Evolutionary conservation across 2,329 filamentous ascomycete genomes (phyloP), one percentile per base, ranked within the genome.

Genomic region (Verticillium isaacii): DNA sequence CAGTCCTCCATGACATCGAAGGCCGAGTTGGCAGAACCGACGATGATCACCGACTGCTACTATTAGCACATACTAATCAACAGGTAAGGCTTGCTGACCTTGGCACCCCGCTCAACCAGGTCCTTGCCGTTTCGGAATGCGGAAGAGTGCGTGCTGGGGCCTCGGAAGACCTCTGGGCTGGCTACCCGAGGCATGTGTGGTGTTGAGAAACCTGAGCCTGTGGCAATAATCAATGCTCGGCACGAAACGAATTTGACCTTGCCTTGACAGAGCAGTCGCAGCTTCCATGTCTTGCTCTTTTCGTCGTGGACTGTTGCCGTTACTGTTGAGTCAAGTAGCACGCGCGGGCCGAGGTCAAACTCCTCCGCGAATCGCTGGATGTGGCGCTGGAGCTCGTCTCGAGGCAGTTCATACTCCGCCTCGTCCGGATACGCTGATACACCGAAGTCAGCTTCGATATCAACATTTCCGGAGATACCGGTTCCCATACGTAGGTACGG

Each of bases 1-100:
- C 73, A 76, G 61, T 77, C 73, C 17, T 70, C 67, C 34, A 75
- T 64, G 1, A 78, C 66, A 65, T 79, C 76, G 58, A 80, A 79
- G 6, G 74, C 77, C 1, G 74, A 76, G 62, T 78, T 79, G n/a
- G 74, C 75, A 1, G 77, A 75, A 19, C 77, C 77, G 36, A 77
- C 67, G 8, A 78, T 65, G 12, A 71, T 55, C 12, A 72, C 73
- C 1, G 72, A 69, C 71, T 66, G 32, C 2, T 8, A 6, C 11
- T 37, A 15, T 32, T 32, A 5, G 23, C 29, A 32, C 15, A 17
- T 17, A 4, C 1, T 5, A 50, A 61, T 52, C 17, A 68, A 67
- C 9, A 17, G 17, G 65, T 2, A n/a, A 6, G 5, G 8, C n/a
- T 23, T 23, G 3, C 19, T 14, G 11, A 50, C 45, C 45, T 70